These are phyloP conservation scores for Aphanomyces cochlioides DNA, from an alignment of 352 stramenopile genomes.

Conservation along the genomic window DNA sequence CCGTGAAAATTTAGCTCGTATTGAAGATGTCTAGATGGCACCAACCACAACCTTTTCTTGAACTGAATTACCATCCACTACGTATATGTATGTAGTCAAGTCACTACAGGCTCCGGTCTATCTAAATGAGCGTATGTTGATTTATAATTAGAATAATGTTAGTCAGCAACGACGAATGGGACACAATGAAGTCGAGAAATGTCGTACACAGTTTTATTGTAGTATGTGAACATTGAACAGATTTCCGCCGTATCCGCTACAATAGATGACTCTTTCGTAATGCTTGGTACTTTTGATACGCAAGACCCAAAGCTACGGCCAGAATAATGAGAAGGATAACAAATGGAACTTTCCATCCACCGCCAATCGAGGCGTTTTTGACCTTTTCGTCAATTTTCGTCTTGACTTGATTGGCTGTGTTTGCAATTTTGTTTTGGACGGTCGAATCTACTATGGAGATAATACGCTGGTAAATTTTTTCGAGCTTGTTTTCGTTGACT, in stretches of 20 bases:
- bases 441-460: slow-evolving; percentile 56
- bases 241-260: slow-evolving; percentile 38
- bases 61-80: no score
- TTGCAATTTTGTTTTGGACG: slow-evolving; percentile 55
- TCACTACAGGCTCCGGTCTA: no score
- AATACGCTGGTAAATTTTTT: slow-evolving; percentile 65
- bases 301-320: slow-evolving; percentile 43
- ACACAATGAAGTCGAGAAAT: no score
- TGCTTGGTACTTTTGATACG: slow-evolving; percentile 83
- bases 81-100: no score
- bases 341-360: slow-evolving; percentile 79
- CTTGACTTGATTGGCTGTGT: slow-evolving; percentile 59
- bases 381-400: slow-evolving; percentile 76
- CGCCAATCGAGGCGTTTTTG: slow-evolving; percentile 48
- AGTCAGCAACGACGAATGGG: no score
- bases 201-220: no score
- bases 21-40: no score
- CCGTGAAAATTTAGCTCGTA: no score
- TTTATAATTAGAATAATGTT: no score
- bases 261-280: slow-evolving; percentile 86
- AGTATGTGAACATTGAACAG: no score
- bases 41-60: no score
- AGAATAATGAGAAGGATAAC: slow-evolving; percentile 60
- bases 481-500: slow-evolving; percentile 69
- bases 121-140: no score